phyloP scores from a whole-genome alignment of 2,329 filamentous ascomycete species.

The Fusarium tjaetaba region DNA sequence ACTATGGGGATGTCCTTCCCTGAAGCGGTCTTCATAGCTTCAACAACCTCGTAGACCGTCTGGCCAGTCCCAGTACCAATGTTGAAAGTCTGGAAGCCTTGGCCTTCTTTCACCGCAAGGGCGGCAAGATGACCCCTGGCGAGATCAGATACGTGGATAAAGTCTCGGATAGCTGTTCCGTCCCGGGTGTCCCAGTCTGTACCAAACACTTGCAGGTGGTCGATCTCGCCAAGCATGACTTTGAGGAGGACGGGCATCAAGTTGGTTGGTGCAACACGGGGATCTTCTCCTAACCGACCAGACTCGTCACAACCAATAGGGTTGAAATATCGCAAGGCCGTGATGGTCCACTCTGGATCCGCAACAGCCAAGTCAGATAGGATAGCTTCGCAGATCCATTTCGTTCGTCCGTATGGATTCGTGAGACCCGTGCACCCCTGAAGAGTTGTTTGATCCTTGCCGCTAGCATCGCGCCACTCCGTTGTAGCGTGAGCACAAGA shows the following conservation, averaged over 20 bases:
- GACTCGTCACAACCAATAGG: conserved; percentile 73
- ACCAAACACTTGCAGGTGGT: conserved; percentile 59
- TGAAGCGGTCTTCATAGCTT: neutral
- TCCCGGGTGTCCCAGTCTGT: conserved; percentile 72
- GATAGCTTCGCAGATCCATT: conserved; percentile 75
- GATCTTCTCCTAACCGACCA: conserved; percentile 71
- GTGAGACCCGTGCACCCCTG: neutral
- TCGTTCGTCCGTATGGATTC: conserved; percentile 68
- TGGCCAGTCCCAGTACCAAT: conserved; percentile 56
- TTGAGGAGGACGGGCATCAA: conserved; percentile 41
- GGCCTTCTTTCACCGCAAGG: conserved; percentile 49
- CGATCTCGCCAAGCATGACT: conserved; percentile 64
- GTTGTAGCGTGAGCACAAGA: conserved; percentile 53
- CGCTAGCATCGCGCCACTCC: conserved; percentile 50
- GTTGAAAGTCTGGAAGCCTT: conserved; percentile 55
- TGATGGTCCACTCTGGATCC: conserved; percentile 70
- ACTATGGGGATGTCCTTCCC: neutral
- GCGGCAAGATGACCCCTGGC: conserved; percentile 72
- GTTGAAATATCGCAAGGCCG: conserved; percentile 74
- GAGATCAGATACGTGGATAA: conserved; percentile 74
- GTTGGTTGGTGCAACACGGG: conserved; percentile 42
- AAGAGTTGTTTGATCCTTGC: neutral
- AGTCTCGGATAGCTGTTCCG: conserved; percentile 73
- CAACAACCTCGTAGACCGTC: neutral
- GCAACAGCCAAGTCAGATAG: conserved; percentile 69